These are phyloP conservation scores for Pestalotiopsis fici DNA, from an alignment of 2,329 filamentous ascomycete species.

Conservation along the genomic window DNA sequence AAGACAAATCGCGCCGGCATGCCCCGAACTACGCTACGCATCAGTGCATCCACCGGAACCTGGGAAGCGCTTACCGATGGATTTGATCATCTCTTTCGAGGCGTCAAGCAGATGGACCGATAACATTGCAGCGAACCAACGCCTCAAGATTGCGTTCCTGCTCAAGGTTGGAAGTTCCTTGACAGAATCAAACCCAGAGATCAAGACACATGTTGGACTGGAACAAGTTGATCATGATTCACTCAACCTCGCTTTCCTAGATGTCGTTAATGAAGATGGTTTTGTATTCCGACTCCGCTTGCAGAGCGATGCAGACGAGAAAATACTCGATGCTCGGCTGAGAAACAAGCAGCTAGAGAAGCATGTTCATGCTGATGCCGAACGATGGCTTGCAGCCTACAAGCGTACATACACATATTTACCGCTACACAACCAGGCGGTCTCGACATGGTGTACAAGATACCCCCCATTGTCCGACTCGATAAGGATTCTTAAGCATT, in stretches of 20 bases:
- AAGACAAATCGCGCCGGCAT: constrained; percentile 74
- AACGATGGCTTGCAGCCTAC: constrained; percentile 68
- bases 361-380: constrained; percentile 67
- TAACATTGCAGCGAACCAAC: constrained; percentile 85
- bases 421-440: constrained; percentile 78
- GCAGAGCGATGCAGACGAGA: constrained; percentile 84
- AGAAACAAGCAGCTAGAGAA: constrained; percentile 72
- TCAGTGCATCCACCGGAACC: constrained; percentile 56
- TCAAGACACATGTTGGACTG: constrained; percentile 73
- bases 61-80: constrained; percentile 58
- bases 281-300: constrained; percentile 83
- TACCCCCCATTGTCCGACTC: constrained; percentile 79
- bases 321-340: constrained; percentile 74
- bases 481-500: constrained; percentile 83
- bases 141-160: constrained; percentile 89
- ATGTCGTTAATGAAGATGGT: constrained; percentile 73
- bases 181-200: constrained; percentile 56
- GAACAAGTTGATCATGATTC: constrained; percentile 72
- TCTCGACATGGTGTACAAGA: constrained; percentile 78
- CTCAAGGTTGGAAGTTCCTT: constrained; percentile 75
- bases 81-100: constrained; percentile 88
- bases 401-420: constrained; percentile 71
- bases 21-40: constrained; percentile 73
- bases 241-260: constrained; percentile 80
- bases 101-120: constrained; percentile 93